Base-by-base conservation (phyloP, 2,329 filamentous ascomycete genomes). In the Paecilomyces formosus region DNA sequence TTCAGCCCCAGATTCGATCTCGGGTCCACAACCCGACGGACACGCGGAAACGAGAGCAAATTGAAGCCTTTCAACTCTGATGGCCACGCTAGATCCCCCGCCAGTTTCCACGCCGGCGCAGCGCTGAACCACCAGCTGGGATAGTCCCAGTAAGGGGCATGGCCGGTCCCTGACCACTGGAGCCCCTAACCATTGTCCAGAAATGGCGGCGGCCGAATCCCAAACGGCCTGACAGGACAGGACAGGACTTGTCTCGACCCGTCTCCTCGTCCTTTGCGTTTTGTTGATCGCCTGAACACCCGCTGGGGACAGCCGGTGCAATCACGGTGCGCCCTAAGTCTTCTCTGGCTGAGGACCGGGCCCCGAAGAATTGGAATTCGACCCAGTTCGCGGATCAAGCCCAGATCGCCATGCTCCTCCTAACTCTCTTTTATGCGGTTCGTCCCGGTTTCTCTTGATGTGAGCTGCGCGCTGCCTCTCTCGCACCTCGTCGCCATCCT, bases 1-100 rank as follows among this genome's bases (percentile, higher is more conserved):
- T n/a, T 52, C 50, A 52, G 50, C 50, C 50, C 50, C 50, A 28
- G 50, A 52, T 52, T 52, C 50, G 50, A 52, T 52, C 21, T 52
- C 50, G 50, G 50, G 21, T 22, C 50, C 50, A 52, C 50, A 52
- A 52, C 50, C 50, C 50, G 50, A 45, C 50, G 50, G 22, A 52
- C 22, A 28, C 21, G 21, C 21, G 26, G 50, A 52, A 28, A 52
- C 7, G 26, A 52, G 13, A 52, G 26, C 50, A 52, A 52, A 52
- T 52, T 52, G 50, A 52, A 24, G 50, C 8, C 21, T 28, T 11
- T 22, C 50, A 45, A 45, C 3, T 9, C 39, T 39, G 15, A 45
- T 18, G 18, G 13, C 50, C 50, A 52, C 50, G 12, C 22, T 52
- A 52, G 50, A 52, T 52, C 22, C 50, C 50, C 50, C 22, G 39